Conservation (phyloP, 2,329 filamentous ascomycete genomes). For the Hansfordia pulvinata region DNA sequence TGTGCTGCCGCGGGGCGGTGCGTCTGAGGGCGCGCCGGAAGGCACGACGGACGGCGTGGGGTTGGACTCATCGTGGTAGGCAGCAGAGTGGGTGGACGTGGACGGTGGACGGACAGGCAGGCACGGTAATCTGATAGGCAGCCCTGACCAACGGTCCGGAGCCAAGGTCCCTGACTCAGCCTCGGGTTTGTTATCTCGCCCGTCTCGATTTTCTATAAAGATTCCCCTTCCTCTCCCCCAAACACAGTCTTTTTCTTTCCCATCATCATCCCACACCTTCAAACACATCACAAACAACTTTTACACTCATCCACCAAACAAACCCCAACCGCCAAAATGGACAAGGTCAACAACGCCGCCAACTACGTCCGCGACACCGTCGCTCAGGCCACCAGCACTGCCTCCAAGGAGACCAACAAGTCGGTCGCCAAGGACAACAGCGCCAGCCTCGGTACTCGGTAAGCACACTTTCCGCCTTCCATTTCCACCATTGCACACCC, state of each 20-base stretch:
- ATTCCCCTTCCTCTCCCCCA: background rate
- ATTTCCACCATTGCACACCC: slow-evolving; percentile 1
- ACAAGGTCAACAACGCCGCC: slow-evolving; percentile 43
- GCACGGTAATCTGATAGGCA: too few species aligned
- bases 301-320: slow-evolving; percentile 6
- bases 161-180: too few species aligned
- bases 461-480: slow-evolving; percentile 9
- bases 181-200: too few species aligned
- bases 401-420: slow-evolving; percentile 60
- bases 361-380: slow-evolving; percentile 57
- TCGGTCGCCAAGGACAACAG: slow-evolving; percentile 49
- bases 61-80: too few species aligned
- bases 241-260: background rate
- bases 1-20: too few species aligned
- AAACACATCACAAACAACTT: slow-evolving; percentile 7
- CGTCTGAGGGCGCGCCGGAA: too few species aligned
- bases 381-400: slow-evolving; percentile 39
- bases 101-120: too few species aligned
- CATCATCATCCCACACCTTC: slow-evolving; percentile 1
- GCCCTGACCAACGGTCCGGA: too few species aligned
- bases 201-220: too few species aligned
- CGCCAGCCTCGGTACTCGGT: slow-evolving; percentile 38
- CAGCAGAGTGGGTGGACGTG: too few species aligned
- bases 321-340: slow-evolving; percentile 25
- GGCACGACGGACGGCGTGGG: too few species aligned